Evolutionary conservation across 176 grass and related monocot genomes (phyloP).

Genomic region (Chloris gayana): DNA sequence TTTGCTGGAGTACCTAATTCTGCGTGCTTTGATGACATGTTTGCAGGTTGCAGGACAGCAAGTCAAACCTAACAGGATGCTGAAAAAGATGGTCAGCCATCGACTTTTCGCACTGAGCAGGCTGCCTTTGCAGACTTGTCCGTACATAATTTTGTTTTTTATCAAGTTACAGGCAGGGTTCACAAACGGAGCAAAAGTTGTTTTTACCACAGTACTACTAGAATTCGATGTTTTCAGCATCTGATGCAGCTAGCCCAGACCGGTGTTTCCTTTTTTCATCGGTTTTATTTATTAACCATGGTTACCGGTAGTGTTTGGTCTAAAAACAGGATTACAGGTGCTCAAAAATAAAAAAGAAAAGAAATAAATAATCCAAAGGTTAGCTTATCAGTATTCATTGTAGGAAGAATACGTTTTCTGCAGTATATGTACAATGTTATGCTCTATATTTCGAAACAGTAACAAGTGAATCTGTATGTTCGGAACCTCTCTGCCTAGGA

Average conservation of each 20-base stretch:
- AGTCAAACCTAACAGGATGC: conserved; percentile 21
- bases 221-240: no score
- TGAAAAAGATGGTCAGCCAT: conserved; percentile 16
- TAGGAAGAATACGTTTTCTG: not conserved
- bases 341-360: conserved; percentile 9
- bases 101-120: conserved; percentile 8
- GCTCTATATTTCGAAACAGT: conserved; percentile 1
- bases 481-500: conserved; percentile 22
- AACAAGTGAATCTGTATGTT: conserved; percentile 14
- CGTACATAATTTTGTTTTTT: not conserved
- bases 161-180: not conserved
- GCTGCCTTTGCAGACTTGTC: conserved; percentile 10
- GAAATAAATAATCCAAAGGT: not conserved
- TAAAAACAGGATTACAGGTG: not conserved
- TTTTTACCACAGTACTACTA: no score
- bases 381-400: conserved; percentile 16
- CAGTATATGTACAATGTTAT: conserved; percentile 35
- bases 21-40: conserved; percentile 37
- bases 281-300: no score
- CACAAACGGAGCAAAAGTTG: no score
- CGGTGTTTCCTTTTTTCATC: no score
- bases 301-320: no score
- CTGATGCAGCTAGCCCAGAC: no score
- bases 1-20: conserved; percentile 37
- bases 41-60: conserved; percentile 30